Percentiles rank a stretch among this genome's conserved stretches.
phyloP scores from a whole-genome alignment of 495 filamentous ascomycete species.

The Penicillium fimorum region DNA sequence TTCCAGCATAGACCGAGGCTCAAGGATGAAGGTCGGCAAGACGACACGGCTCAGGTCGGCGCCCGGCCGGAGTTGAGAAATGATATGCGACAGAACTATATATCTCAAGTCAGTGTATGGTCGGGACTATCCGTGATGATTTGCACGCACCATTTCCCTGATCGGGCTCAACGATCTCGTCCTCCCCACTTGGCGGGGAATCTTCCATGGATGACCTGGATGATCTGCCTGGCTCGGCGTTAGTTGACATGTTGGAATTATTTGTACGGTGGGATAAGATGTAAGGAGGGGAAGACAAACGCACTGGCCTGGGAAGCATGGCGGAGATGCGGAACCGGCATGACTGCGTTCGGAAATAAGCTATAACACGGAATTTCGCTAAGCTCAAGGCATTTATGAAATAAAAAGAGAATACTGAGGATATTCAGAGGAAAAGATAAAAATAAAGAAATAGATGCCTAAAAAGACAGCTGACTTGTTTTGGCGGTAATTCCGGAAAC shows the following conservation, averaged over 20 bases:
- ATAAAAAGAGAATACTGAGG: neutral
- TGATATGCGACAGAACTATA: slow-evolving; percentile 88
- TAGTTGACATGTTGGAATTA: slow-evolving; percentile 37
- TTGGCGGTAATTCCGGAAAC: slow-evolving; percentile 4
- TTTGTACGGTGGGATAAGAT: neutral
- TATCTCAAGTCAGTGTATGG: slow-evolving; percentile 2
- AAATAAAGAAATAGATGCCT: neutral
- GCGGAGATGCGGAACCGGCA: slow-evolving; percentile 36
- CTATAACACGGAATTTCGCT: neutral
- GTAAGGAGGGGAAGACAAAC: slow-evolving; percentile 13
- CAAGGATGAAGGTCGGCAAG: slow-evolving; percentile 95
- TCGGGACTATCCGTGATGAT: neutral
- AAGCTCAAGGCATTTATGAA: slow-evolving; percentile 1
- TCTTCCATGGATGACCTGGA: slow-evolving; percentile 59
- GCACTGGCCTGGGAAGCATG: slow-evolving; percentile 30
- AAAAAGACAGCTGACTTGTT: neutral
- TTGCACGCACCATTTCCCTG: slow-evolving; percentile 54
- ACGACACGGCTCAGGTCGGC: slow-evolving; percentile 94
- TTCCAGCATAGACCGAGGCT: slow-evolving; percentile 96
- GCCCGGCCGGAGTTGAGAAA: slow-evolving; percentile 92
- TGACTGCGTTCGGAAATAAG: slow-evolving; percentile 25
- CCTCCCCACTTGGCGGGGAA: slow-evolving; percentile 49
- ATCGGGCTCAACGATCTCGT: slow-evolving; percentile 75
- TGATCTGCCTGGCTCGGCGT: slow-evolving; percentile 49
- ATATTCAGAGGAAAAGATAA: neutral